phyloP scores from a whole-genome alignment of 345 rosid genomes.

The Rhodomyrtus tomentosa region DNA sequence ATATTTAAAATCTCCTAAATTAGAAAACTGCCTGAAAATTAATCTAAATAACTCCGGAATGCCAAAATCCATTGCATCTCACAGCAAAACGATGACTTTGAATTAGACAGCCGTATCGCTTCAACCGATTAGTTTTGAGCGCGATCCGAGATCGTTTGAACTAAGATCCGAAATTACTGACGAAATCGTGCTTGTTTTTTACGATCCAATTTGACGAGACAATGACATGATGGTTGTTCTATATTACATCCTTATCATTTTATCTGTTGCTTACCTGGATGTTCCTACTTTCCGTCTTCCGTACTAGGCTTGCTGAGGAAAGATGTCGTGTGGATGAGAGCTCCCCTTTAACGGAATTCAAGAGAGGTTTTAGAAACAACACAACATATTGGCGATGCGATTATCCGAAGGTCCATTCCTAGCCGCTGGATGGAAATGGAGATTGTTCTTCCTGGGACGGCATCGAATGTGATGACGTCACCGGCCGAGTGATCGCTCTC shows the following conservation, averaged over 20 bases:
- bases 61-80: no score
- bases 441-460: constrained; percentile 1
- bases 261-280: not conserved
- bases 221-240: no score
- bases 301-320: not conserved
- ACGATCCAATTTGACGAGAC: no score
- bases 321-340: not conserved
- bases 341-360: not conserved
- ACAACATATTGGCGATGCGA: rapidly evolving
- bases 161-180: no score
- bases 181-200: no score
- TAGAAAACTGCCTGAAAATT: no score
- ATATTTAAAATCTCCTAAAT: no score
- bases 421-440: not conserved
- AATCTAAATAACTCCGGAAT: no score
- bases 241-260: not conserved
- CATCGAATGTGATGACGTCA: not conserved
- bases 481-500: not conserved
- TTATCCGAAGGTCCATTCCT: not conserved
- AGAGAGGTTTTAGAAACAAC: not conserved
- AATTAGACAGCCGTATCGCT: no score
- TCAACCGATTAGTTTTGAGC: no score
- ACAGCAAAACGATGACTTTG: no score
- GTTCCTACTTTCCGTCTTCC: not conserved
- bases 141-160: no score